Conservation (phyloP, 495 filamentous ascomycete genomes). For the Aspergillus sclerotiicarbonarius region DNA sequence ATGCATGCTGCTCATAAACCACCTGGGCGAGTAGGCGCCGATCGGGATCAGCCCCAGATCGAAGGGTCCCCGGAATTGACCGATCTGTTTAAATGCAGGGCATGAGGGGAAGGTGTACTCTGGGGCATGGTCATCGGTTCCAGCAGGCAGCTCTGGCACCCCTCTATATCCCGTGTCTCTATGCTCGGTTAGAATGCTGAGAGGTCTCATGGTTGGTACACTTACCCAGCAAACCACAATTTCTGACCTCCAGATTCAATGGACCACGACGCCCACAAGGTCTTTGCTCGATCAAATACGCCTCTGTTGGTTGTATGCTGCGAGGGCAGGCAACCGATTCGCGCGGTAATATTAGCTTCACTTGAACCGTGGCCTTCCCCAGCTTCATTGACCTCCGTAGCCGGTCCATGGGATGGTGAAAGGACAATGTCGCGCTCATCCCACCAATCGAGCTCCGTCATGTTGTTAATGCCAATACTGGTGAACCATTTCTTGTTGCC, state of each 20-base stretch:
- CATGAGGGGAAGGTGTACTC: constrained; percentile 72
- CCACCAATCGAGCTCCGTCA: constrained; percentile 97
- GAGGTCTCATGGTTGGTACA: background rate
- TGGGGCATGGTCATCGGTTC: constrained; percentile 68
- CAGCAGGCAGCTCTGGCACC: constrained; percentile 67
- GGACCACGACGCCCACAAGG: constrained; percentile 87
- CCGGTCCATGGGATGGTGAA: constrained; percentile 33
- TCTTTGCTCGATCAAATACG: constrained; percentile 64
- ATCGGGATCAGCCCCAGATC: constrained; percentile 95
- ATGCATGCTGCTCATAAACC: constrained; percentile 75
- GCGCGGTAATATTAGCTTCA: constrained; percentile 60
- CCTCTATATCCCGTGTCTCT: constrained; percentile 78
- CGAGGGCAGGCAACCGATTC: constrained; percentile 76
- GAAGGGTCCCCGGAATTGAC: constrained; percentile 77
- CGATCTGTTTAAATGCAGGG: constrained; percentile 86
- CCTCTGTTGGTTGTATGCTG: constrained; percentile 78
- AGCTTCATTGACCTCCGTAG: constrained; percentile 23
- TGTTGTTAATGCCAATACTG: constrained; percentile 60
- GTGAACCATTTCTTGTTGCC: constrained; percentile 89
- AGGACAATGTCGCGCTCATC: constrained; percentile 73
- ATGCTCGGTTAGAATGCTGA: constrained; percentile 14
- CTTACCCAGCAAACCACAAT: constrained; percentile 47
- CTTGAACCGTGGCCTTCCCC: constrained; percentile 28
- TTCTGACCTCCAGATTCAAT: constrained; percentile 63
- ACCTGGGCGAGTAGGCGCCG: constrained; percentile 83